These are phyloP conservation scores for Oemleria cerasiformis DNA, from an alignment of 306 rosid genomes.

Conservation along the genomic window DNA sequence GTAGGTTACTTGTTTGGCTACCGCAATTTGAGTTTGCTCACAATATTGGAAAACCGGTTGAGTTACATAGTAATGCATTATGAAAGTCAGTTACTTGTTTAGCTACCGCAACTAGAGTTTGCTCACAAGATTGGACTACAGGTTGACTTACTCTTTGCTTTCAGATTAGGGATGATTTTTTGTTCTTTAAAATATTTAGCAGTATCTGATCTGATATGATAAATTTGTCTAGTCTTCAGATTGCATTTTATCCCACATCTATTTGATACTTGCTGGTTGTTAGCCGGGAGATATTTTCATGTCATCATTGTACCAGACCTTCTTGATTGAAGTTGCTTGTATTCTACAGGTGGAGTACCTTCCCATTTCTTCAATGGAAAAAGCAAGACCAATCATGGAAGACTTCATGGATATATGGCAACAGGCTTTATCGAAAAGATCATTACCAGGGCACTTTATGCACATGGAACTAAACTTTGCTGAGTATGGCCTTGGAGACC, in stretches of 20 bases:
- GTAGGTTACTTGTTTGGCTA: not conserved
- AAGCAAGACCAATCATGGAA: slow-evolving; percentile 68
- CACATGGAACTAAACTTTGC: slow-evolving; percentile 66
- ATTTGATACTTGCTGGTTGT: not conserved
- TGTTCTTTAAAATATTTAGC: not conserved
- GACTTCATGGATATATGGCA: slow-evolving; percentile 72
- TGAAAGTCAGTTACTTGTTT: not conserved
- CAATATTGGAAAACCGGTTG: not conserved
- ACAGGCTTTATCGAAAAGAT: slow-evolving; percentile 66
- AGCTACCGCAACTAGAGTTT: no score
- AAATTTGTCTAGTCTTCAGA: not conserved
- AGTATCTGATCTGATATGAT: not conserved
- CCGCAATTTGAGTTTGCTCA: not conserved
- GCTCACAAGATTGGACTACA: no score
- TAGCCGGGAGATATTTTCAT: not conserved
- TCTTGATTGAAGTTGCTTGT: not conserved
- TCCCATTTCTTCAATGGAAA: slow-evolving; percentile 76
- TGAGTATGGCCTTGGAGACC: slow-evolving; percentile 72
- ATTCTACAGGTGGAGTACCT: slow-evolving; percentile 76
- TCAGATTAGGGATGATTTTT: not conserved
- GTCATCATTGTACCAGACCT: not conserved
- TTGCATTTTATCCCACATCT: not conserved
- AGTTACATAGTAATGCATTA: not conserved
- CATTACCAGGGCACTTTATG: slow-evolving; percentile 86
- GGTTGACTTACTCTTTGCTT: not conserved